Evolutionary conservation across 768 basidiomycete species (phyloP).

Genomic region (Hygrophoropsis aurantiaca): DNA sequence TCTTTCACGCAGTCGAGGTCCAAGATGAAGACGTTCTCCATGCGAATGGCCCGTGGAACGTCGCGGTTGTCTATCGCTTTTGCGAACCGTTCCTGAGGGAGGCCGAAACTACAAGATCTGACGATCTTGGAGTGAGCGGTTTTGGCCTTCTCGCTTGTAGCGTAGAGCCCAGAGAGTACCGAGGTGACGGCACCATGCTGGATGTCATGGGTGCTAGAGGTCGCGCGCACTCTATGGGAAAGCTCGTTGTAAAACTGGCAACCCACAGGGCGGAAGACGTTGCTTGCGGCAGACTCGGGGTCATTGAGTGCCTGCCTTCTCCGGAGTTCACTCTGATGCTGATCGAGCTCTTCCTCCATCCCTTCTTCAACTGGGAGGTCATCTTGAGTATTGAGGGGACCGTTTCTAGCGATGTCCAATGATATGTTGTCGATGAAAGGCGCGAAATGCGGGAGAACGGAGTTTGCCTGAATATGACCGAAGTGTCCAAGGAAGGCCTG

Average conservation of each 20-base stretch:
- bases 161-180: neutral
- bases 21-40: neutral
- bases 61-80: neutral
- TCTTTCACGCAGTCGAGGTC: neutral
- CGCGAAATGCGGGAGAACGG: neutral
- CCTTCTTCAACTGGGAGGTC: too few species aligned
- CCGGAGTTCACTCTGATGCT: too few species aligned
- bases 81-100: neutral
- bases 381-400: too few species aligned
- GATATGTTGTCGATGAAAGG: neutral
- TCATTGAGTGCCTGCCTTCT: too few species aligned
- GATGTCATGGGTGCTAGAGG: neutral
- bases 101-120: neutral
- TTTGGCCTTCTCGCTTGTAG: neutral
- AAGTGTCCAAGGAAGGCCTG: neutral
- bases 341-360: too few species aligned
- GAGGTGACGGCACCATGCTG: neutral
- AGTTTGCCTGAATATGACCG: neutral
- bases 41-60: neutral
- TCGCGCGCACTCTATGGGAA: neutral
- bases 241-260: slow-evolving; percentile 1
- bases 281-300: too few species aligned
- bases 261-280: neutral
- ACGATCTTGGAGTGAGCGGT: neutral
- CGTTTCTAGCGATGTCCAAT: neutral